Percentiles rank a stretch among this genome's conserved stretches.
These are phyloP conservation scores for Wallemia hederae DNA, from an alignment of 1,284 basidiomycete species.

Conservation along the genomic window DNA sequence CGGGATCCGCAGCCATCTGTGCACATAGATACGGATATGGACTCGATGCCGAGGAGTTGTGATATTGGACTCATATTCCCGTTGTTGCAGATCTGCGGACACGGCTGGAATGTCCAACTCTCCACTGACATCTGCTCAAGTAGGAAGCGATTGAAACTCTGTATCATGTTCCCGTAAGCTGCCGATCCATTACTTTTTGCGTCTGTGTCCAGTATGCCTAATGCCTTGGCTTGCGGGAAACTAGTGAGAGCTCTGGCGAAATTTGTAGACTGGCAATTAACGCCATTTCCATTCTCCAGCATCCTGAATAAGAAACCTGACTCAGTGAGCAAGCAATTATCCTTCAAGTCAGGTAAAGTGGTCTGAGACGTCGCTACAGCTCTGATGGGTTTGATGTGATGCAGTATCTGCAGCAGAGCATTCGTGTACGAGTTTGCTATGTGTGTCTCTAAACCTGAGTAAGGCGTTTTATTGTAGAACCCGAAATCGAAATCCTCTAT, in stretches of 20 bases:
- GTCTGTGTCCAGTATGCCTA: slow-evolving; percentile 72
- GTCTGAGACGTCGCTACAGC: slow-evolving; percentile 69
- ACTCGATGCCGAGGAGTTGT: slow-evolving; percentile 47
- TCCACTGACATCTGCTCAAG: slow-evolving; percentile 47
- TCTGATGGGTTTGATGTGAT: slow-evolving; percentile 52
- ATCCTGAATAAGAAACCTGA: slow-evolving; percentile 81
- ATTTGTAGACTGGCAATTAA: slow-evolving; percentile 86
- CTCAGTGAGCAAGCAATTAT: slow-evolving; percentile 83
- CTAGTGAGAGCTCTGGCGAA: slow-evolving; percentile 77
- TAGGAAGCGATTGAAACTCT: slow-evolving; percentile 79
- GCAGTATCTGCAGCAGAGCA: slow-evolving; percentile 60
- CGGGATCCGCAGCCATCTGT: slow-evolving; percentile 33
- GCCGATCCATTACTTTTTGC: slow-evolving; percentile 26
- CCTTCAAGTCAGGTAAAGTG: slow-evolving; percentile 50
- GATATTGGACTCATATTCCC: slow-evolving; percentile 28
- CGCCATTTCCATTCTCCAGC: slow-evolving; percentile 79
- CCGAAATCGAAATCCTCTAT: slow-evolving; percentile 97
- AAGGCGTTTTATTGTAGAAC: slow-evolving; percentile 75
- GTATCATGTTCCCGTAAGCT: slow-evolving; percentile 57
- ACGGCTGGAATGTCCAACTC: slow-evolving; percentile 31
- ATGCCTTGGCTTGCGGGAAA: slow-evolving; percentile 40
- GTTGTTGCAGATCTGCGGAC: slow-evolving; percentile 23
- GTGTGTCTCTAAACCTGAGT: slow-evolving; percentile 83
- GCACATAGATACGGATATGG: slow-evolving; percentile 45
- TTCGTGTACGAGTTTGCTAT: slow-evolving; percentile 96